These are phyloP conservation scores for Isoetes taiwanensis DNA, from an alignment of 75 land plant species.

Conservation along the genomic window DNA sequence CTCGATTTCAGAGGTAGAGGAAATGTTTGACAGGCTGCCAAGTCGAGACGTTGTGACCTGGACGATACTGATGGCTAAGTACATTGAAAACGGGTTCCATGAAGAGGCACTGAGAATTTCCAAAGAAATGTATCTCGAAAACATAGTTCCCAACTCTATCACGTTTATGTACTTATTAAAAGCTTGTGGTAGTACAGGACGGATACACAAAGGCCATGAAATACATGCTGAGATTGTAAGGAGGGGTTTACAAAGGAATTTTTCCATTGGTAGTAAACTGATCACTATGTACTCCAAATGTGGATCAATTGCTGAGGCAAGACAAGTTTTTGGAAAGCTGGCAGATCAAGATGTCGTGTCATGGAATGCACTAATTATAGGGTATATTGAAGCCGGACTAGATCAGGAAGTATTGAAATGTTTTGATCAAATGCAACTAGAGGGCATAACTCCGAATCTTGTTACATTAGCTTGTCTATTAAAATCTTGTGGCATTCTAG, in stretches of 20 bases:
- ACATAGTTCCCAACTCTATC: not conserved
- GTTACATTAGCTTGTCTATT: too few relatives aligned
- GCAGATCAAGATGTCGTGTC: not conserved
- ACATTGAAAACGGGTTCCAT: slow-evolving; percentile 12
- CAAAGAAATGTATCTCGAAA: not conserved
- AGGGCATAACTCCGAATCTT: too few relatives aligned
- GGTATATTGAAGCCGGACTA: not conserved
- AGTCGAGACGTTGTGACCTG: slow-evolving; percentile 16
- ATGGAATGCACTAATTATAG: not conserved
- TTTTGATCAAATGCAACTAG: slow-evolving; percentile 1
- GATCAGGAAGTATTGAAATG: not conserved
- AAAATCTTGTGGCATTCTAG: too few relatives aligned
- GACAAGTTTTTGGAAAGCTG: not conserved
- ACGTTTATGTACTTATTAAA: not conserved
- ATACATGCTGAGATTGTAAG: not conserved
- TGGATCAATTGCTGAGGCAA: not conserved
- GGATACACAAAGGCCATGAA: not conserved
- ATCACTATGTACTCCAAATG: not conserved
- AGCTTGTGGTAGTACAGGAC: not conserved
- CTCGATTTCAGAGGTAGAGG: slow-evolving; percentile 12
- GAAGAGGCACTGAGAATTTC: slow-evolving; percentile 12
- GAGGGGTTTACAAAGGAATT: not conserved
- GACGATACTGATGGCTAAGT: slow-evolving; percentile 27
- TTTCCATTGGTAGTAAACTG: not conserved
- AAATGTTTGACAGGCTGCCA: slow-evolving; percentile 10